Conservation (phyloP, 495 filamentous ascomycete genomes). For the Saxophila tyrrhenica region DNA sequence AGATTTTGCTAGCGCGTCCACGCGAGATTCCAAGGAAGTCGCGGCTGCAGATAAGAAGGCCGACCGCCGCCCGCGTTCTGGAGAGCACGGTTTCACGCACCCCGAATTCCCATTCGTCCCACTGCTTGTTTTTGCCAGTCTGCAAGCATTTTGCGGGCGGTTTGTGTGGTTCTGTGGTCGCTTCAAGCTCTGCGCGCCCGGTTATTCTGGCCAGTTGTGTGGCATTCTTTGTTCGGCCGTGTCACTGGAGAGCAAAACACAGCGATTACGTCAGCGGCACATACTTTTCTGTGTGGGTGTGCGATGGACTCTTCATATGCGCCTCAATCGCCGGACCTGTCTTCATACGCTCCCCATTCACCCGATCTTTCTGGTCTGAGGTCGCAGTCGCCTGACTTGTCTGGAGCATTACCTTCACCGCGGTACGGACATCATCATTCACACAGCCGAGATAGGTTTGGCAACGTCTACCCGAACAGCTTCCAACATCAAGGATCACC, state of each 20-base stretch:
- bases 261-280: neutral
- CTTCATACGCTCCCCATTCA: slow-evolving; percentile 19
- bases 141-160: neutral
- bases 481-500: neutral
- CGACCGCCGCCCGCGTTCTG: neutral
- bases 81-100: neutral
- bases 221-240: neutral
- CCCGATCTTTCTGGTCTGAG: slow-evolving; percentile 17
- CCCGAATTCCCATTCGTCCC: neutral
- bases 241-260: neutral
- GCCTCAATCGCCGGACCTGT: slow-evolving; percentile 20
- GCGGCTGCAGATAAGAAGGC: neutral
- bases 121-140: neutral
- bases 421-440: neutral
- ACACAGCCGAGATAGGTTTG: neutral
- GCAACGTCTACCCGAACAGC: neutral
- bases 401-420: neutral
- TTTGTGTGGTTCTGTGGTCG: neutral
- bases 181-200: neutral
- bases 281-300: neutral
- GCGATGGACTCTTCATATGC: slow-evolving; percentile 9
- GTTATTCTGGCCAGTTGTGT: neutral
- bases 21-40: neutral
- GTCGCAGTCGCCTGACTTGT: slow-evolving; percentile 6
- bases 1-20: no score